Conservation (phyloP, 495 filamentous ascomycete species). For the Penicillium samsonianum region DNA sequence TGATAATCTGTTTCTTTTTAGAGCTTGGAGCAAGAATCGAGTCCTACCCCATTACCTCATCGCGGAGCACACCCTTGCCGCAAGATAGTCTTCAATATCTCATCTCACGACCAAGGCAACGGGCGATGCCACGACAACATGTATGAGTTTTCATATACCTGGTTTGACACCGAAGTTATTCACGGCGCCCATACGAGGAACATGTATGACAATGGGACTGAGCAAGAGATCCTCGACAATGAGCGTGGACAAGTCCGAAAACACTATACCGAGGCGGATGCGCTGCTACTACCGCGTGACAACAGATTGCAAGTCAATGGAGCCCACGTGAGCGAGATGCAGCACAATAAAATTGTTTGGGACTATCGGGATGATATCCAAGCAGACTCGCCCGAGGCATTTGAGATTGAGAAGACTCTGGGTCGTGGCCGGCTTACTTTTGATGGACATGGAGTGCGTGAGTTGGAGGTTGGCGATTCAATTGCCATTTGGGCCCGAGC, state of each 20-base stretch:
- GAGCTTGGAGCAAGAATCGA: slow-evolving; percentile 20
- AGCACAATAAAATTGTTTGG: slow-evolving; percentile 58
- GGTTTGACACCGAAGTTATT: slow-evolving; percentile 65
- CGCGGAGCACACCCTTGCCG: slow-evolving; percentile 44
- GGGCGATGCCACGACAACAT: slow-evolving; percentile 37
- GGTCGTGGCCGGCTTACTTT: slow-evolving; percentile 57
- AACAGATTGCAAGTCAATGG: slow-evolving; percentile 58
- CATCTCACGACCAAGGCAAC: slow-evolving; percentile 66
- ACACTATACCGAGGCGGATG: slow-evolving; percentile 31
- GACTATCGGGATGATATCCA: slow-evolving; percentile 49
- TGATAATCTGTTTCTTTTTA: slow-evolving; percentile 9
- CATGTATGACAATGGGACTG: slow-evolving; percentile 23
- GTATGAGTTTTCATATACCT: slow-evolving; percentile 63
- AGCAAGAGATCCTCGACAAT: slow-evolving; percentile 21
- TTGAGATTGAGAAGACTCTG: slow-evolving; percentile 32
- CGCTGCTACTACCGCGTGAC: slow-evolving; percentile 40
- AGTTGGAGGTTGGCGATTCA: slow-evolving; percentile 62
- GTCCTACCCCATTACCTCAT: slow-evolving; percentile 37
- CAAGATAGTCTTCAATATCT: slow-evolving; percentile 65
- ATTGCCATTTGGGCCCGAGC: slow-evolving; percentile 66
- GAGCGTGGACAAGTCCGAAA: slow-evolving; percentile 22
- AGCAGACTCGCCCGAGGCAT: slow-evolving; percentile 48
- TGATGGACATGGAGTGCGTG: slow-evolving; percentile 57
- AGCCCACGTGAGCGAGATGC: slow-evolving; percentile 30
- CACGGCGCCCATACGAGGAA: slow-evolving; percentile 26